Evolutionary conservation across 2,329 filamentous ascomycete species (phyloP).

Genomic region (Cladosporium velox): DNA sequence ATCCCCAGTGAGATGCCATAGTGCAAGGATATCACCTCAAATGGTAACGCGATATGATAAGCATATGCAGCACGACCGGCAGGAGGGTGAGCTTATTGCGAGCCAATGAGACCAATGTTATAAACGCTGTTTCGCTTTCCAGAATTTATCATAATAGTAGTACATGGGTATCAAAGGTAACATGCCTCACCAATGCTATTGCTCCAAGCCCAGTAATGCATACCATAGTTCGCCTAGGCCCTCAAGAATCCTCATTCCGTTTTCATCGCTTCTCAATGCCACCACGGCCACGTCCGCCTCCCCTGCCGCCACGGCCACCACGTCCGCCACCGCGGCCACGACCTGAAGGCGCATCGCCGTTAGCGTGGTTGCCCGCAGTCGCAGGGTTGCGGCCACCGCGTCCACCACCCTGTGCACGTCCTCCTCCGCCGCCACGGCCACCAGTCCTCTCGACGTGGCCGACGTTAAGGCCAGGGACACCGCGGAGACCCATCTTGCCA

Average conservation of each 20-base stretch:
- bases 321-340: slow-evolving; percentile 11
- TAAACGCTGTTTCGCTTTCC: neutral
- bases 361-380: neutral
- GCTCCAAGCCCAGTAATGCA: slow-evolving; percentile 9
- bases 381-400: slow-evolving; percentile 9
- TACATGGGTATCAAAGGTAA: slow-evolving; percentile 23
- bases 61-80: too few relatives aligned
- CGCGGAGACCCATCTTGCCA: slow-evolving; percentile 52
- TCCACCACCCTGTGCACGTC: neutral
- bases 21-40: too few relatives aligned
- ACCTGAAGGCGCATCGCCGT: slow-evolving; percentile 14
- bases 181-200: slow-evolving; percentile 16
- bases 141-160: slow-evolving; percentile 7
- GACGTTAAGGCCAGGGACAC: slow-evolving; percentile 45
- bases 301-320: slow-evolving; percentile 22
- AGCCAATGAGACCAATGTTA: neutral
- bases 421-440: slow-evolving; percentile 15
- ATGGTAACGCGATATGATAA: too few relatives aligned
- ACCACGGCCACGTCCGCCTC: slow-evolving; percentile 21
- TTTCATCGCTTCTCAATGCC: slow-evolving; percentile 20
- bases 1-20: too few relatives aligned
- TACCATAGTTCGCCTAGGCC: neutral
- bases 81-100: too few relatives aligned
- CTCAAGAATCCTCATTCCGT: neutral
- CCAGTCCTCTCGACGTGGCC: slow-evolving; percentile 23